A percentile compares a stretch with the other conserved stretches of the same genome.
Evolutionary conservation across 441 rosid species (phyloP).

Genomic region (Iberis amara): DNA sequence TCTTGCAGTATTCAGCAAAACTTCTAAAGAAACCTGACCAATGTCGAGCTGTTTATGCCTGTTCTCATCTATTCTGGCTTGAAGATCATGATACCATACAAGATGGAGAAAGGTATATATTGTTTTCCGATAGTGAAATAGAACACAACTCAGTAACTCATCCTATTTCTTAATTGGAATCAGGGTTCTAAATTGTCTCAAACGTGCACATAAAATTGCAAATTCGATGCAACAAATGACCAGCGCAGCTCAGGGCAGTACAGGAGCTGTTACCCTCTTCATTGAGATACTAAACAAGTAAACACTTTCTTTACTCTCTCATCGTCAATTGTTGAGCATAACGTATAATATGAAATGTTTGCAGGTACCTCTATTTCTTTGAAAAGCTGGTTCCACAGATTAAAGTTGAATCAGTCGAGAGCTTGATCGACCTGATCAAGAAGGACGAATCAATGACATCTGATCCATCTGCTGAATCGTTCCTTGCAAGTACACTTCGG

Average conservation of each 20-base stretch:
- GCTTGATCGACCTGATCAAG: conserved; percentile 67
- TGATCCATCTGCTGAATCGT: conserved; percentile 64
- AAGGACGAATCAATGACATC: conserved; percentile 44
- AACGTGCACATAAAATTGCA: conserved; percentile 79
- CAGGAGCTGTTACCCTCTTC: conserved; percentile 65
- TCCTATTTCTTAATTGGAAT: conserved; percentile 18
- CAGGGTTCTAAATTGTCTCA: conserved; percentile 87
- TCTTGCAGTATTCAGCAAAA: conserved; percentile 86
- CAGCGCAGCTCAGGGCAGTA: conserved; percentile 63
- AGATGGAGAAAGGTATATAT: conserved; percentile 86
- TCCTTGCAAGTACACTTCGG: conserved; percentile 62
- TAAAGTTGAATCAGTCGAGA: conserved; percentile 57
- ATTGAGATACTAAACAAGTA: conserved; percentile 94
- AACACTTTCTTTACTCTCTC: conserved; percentile 10
- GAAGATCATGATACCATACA: conserved; percentile 76
- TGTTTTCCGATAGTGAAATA: too few relatives aligned
- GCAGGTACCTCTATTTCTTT: conserved; percentile 83
- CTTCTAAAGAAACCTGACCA: conserved; percentile 98
- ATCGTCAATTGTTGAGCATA: not conserved
- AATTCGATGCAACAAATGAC: conserved; percentile 91
- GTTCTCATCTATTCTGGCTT: conserved; percentile 92
- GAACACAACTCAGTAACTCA: conserved; percentile 6
- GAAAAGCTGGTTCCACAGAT: conserved; percentile 86
- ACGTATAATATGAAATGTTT: not conserved
- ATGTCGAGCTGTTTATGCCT: conserved; percentile 89